A percentile compares a stretch with the other conserved stretches of the same genome.
Conservation (phyloP, 2,329 filamentous ascomycete species). For the Nigrospora oryzae region DNA sequence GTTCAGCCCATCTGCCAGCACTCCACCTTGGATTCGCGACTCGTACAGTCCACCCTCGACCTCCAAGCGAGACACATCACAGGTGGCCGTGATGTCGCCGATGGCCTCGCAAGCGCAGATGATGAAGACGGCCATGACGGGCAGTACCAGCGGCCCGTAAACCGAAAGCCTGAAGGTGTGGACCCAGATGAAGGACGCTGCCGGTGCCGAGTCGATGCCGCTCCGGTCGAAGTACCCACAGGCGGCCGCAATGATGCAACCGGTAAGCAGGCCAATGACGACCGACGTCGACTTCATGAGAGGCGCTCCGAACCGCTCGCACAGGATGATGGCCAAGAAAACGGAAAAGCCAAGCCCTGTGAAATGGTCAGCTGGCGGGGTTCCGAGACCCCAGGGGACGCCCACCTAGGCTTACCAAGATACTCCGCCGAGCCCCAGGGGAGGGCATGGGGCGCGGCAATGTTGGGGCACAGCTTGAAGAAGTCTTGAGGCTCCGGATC, state of each 20-base stretch:
- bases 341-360: conserved; percentile 65
- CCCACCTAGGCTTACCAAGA: conserved; percentile 37
- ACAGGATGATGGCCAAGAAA: conserved; percentile 70
- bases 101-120: conserved; percentile 74
- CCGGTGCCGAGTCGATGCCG: conserved; percentile 64
- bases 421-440: conserved; percentile 75
- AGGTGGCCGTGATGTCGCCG: conserved; percentile 73
- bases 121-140: conserved; percentile 60
- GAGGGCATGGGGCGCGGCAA: conserved; percentile 60
- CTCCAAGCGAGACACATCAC: conserved; percentile 69
- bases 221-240: conserved; percentile 69
- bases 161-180: conserved; percentile 65
- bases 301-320: conserved; percentile 72
- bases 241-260: conserved; percentile 71
- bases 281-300: conserved; percentile 79
- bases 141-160: conserved; percentile 66
- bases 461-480: conserved; percentile 58
- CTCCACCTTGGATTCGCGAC: conserved; percentile 69
- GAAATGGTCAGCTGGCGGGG: neutral
- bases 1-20: conserved; percentile 70
- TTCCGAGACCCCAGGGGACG: neutral
- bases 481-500: conserved; percentile 40
- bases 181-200: conserved; percentile 70
- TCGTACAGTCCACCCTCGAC: conserved; percentile 66
- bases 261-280: conserved; percentile 63